Percentiles rank a stretch among this genome's conserved stretches.
phyloP scores from a whole-genome alignment of 1,139 yeast genomes.

The Pichia sp. region DNA sequence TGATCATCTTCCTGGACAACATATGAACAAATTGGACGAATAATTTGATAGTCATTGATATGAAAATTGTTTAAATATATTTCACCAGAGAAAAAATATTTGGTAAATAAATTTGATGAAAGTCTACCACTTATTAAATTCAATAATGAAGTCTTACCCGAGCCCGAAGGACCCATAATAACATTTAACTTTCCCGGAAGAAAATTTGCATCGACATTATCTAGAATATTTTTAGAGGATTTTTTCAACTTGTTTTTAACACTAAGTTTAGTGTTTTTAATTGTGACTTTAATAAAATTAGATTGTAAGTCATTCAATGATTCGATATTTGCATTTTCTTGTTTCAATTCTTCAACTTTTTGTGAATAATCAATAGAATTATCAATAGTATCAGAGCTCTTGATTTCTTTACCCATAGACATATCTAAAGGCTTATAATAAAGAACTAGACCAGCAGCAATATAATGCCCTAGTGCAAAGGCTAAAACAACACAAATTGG shows the following conservation, averaged over 20 bases:
- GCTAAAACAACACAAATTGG: constrained; percentile 59
- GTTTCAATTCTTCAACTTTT: constrained; percentile 1
- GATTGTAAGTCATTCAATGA: background rate
- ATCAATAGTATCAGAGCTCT: constrained; percentile 13
- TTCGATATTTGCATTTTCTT: background rate
- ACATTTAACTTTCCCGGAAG: constrained; percentile 65
- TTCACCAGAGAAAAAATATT: constrained; percentile 33
- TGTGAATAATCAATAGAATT: constrained; percentile 13
- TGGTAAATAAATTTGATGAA: constrained; percentile 38
- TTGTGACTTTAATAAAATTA: constrained; percentile 13
- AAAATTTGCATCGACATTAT: constrained; percentile 52
- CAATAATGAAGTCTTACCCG: constrained; percentile 74
- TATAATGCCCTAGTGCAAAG: constrained; percentile 53
- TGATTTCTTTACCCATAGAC: constrained; percentile 41
- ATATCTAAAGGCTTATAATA: constrained; percentile 48
- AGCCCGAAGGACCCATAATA: constrained; percentile 86
- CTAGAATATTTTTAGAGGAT: constrained; percentile 36
- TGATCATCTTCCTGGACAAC: constrained; percentile 80
- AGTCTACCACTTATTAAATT: constrained; percentile 62
- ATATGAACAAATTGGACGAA: constrained; percentile 56
- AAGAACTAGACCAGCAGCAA: constrained; percentile 43
- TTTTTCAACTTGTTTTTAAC: constrained; percentile 21
- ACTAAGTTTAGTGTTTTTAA: constrained; percentile 20
- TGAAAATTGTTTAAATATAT: constrained; percentile 37
- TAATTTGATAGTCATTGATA: constrained; percentile 25